Conservation (phyloP, 768 basidiomycete genomes). For the Porpolomopsis calyptriformis region DNA sequence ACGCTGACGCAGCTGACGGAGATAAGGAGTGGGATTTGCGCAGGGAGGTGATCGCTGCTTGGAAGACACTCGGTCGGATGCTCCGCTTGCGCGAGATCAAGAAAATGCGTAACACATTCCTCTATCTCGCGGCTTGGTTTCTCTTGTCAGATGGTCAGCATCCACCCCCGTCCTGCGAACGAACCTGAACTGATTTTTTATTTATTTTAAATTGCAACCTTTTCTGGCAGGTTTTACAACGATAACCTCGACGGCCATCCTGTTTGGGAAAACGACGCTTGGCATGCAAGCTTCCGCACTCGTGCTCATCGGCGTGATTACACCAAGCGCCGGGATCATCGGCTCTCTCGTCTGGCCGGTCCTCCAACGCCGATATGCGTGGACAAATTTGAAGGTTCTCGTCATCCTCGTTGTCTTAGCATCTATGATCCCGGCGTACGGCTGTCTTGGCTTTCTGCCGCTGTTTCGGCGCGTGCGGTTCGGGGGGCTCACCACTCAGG, state of each 20-base stretch:
- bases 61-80: constrained; percentile 70
- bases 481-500: constrained; percentile 66
- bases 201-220: no score
- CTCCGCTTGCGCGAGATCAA: constrained; percentile 62
- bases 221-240: constrained; percentile 91
- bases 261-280: constrained; percentile 85
- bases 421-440: constrained; percentile 64
- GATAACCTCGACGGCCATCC: constrained; percentile 80
- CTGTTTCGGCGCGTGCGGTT: constrained; percentile 41
- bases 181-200: neutral
- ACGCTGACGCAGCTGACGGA: constrained; percentile 12
- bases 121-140: constrained; percentile 89
- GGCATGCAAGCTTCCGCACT: constrained; percentile 71
- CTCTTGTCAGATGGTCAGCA: constrained; percentile 77
- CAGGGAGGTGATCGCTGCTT: constrained; percentile 53
- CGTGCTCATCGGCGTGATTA: constrained; percentile 70
- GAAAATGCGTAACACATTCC: constrained; percentile 73
- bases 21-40: constrained; percentile 32
- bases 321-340: constrained; percentile 65
- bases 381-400: constrained; percentile 61
- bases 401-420: constrained; percentile 57
- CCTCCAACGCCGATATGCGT: constrained; percentile 52
- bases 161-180: neutral
- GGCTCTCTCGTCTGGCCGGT: constrained; percentile 78
- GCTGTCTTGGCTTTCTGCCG: constrained; percentile 67